Evolutionary conservation across 2,329 filamentous ascomycete species (phyloP), one percentile per base, ranked within the genome.

Genomic region (Phaeosphaeriaceae sp.): DNA sequence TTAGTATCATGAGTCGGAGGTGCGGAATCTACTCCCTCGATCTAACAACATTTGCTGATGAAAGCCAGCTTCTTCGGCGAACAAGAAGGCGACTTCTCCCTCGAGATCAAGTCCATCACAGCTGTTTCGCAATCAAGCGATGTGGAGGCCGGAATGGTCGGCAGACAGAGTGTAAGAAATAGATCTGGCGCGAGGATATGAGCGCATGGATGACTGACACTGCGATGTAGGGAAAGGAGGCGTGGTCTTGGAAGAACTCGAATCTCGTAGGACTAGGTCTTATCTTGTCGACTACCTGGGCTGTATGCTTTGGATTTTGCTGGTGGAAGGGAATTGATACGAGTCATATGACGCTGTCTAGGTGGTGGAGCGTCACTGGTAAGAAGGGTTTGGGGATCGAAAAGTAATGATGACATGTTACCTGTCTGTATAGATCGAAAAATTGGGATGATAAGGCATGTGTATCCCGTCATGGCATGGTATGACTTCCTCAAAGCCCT

Each of bases 1-100:
- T 94, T 27, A 89, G 88, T 51, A 82, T 95, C 58, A 93, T 95
- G 91, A 90, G 91, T 83, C 81, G 92, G 73, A 95, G 91, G 91
- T 92, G 76, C 48, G 13, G 7, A 36, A 3, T 13, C 13, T 15
- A 3, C 7, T 49, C 46, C 17, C 11, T 17, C 17, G 24, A 40
- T 19, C 46, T n/a, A 10, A 19, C 15, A 11, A 20, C 47, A 15
- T 24, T 22, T 51, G 41, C 69, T 77, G 51, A 77, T 56, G 36
- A 47, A 45, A 31, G 17, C 17, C 65, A 92, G 91, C 76, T 93
- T 92, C 80, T 93, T 93, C 65, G 91, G 88, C 9, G 78, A 84
- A 0, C 91, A 93, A 75, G 81, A 91, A 61, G 91, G 91, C 2
- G 80, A 86, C 3, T 93, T 93, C 65, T 81, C 80, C 2, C 72